Conservation (phyloP, 2,329 filamentous ascomycete species). For the Bipolaris sorokiniana region DNA sequence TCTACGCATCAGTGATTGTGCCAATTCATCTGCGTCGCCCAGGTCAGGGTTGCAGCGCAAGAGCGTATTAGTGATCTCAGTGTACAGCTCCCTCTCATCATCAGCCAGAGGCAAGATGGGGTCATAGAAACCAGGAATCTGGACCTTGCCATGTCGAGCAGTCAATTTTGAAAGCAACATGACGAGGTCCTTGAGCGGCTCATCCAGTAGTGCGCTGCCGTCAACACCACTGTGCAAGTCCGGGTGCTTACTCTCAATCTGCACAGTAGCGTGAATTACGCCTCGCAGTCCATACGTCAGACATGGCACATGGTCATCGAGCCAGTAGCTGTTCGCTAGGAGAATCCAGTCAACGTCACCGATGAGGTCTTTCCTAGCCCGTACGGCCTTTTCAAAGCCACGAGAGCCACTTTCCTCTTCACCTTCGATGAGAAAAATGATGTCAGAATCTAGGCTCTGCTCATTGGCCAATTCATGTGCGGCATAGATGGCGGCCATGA, state of each 20-base stretch:
- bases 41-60: constrained; percentile 73
- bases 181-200: constrained; percentile 90
- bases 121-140: constrained; percentile 89
- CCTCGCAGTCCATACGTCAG: constrained; percentile 93
- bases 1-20: constrained; percentile 84
- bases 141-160: constrained; percentile 77
- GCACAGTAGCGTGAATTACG: constrained; percentile 89
- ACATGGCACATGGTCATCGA: constrained; percentile 94
- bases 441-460: constrained; percentile 83
- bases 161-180: constrained; percentile 82
- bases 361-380: constrained; percentile 79
- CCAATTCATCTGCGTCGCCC: constrained; percentile 71
- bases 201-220: constrained; percentile 86
- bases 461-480: constrained; percentile 86
- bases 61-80: constrained; percentile 80
- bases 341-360: constrained; percentile 93
- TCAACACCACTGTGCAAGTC: constrained; percentile 98
- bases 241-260: constrained; percentile 82
- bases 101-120: constrained; percentile 75
- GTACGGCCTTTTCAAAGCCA: constrained; percentile 85
- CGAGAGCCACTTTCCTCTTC: constrained; percentile 95
- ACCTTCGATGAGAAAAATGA: constrained; percentile 93
- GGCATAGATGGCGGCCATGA: constrained; percentile 91
- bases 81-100: constrained; percentile 80
- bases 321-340: constrained; percentile 97